Base-by-base conservation (phyloP, 495 filamentous ascomycete genomes). In the Talaromyces proteolyticus region DNA sequence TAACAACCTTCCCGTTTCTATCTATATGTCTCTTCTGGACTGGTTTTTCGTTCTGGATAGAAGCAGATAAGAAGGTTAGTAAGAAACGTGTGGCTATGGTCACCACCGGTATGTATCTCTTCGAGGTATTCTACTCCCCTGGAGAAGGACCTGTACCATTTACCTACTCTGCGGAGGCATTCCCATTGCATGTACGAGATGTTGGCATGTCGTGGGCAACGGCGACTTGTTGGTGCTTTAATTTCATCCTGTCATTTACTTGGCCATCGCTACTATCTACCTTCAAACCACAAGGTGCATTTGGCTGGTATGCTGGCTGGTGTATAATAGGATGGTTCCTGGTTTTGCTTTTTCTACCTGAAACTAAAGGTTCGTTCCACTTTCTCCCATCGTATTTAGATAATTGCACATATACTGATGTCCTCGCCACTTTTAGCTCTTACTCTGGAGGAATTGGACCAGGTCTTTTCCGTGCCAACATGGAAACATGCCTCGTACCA, bases 171-270 rank as follows among this genome's bases (percentile, higher is more conserved):
- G 78, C 81, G 2, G 80, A 84, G 50, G 70, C 74, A 10, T 83
- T 81, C 57, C 79, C 78, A 1, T 51, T 79, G 25, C 68, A 82
- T 22, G 79, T 85, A 44, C 78, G 78, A 38, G 84, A 88, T 52
- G 69, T 87, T 22, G 86, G 84, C 10, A 89, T 88, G 85, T 74
- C 77, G 0, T 82, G 78, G 68, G 75, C 72, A 12, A 78, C 73
- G 7, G 72, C 67, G 6, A 79, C 71, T n/a, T 67, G 62, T 1
- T 76, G 73, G 73, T 69, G 66, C 44, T 75, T 75, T 49, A 75
- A 74, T 39, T 76, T 77, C 50, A 68, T 83, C 41, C 64, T 85
- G 0, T 76, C 73, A 14, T 68, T 85, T 17, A 82, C 81, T 0
- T 82, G 78, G 66, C 80, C 79, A 0, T 57, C 59, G 18, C 62